A percentile compares a stretch with the other conserved stretches of the same genome.
phyloP scores from a whole-genome alignment of 495 filamentous ascomycete genomes.

The Xylaria palmicola region DNA sequence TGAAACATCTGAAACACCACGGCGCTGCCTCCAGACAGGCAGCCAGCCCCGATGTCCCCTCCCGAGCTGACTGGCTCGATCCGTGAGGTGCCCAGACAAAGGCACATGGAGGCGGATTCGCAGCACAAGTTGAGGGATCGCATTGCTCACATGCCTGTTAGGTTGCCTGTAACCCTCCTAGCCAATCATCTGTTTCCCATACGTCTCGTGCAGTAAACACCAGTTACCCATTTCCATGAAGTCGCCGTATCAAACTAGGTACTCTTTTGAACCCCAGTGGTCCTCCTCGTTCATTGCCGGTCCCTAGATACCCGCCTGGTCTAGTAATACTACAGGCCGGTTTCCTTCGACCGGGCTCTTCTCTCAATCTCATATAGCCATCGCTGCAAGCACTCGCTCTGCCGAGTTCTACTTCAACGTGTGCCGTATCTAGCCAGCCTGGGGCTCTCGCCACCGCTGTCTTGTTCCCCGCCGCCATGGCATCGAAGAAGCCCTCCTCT shows the following conservation, averaged over 20 bases:
- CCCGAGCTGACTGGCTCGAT: not conserved
- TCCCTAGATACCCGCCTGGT: too few relatives aligned
- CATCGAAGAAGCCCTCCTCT: slow-evolving; percentile 42
- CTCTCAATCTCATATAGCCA: not conserved
- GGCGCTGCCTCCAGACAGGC: slow-evolving; percentile 1
- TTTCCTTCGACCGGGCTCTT: too few relatives aligned
- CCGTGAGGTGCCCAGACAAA: not conserved
- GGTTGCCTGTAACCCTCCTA: not conserved
- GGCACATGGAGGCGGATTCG: not conserved
- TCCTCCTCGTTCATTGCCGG: too few relatives aligned
- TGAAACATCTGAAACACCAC: slow-evolving; percentile 2
- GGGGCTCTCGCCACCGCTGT: not conserved
- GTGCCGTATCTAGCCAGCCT: not conserved
- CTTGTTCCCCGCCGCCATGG: slow-evolving; percentile 23
- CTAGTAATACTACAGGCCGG: too few relatives aligned
- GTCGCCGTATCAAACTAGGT: too few relatives aligned
- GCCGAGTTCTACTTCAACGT: not conserved
- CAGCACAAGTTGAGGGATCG: not conserved
- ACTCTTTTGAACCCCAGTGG: too few relatives aligned
- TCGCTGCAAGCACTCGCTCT: not conserved
- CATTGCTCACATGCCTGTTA: not conserved
- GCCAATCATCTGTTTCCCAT: not conserved
- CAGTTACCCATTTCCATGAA: not conserved
- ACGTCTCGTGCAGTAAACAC: not conserved
- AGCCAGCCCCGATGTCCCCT: slow-evolving; percentile 1